These are phyloP conservation scores for Sporothrix protearum DNA, from an alignment of 2,329 filamentous ascomycete genomes.

Conservation along the genomic window DNA sequence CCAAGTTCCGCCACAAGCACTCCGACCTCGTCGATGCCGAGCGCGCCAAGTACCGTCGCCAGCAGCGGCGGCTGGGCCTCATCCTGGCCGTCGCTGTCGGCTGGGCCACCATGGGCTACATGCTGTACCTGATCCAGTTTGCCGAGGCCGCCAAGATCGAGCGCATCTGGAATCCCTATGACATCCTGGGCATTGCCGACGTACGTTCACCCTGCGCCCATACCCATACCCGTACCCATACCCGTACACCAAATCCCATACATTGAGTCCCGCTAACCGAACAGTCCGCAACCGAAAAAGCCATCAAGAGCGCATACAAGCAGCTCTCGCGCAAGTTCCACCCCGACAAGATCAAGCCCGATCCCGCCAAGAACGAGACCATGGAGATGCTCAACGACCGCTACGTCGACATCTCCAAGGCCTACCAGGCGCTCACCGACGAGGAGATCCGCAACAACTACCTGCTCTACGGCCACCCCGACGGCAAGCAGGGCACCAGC, in stretches of 20 bases:
- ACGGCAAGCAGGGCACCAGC: conserved; percentile 96
- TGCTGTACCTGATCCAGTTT: conserved; percentile 84
- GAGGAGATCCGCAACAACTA: conserved; percentile 97
- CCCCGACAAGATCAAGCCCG: conserved; percentile 86
- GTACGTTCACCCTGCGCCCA: conserved; percentile 40
- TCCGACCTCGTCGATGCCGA: conserved; percentile 77
- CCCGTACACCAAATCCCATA: no score
- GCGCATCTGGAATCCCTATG: conserved; percentile 95
- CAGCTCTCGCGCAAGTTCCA: conserved; percentile 81
- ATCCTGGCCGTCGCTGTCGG: conserved; percentile 70
- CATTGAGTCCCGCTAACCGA: not conserved
- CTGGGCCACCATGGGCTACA: conserved; percentile 80
- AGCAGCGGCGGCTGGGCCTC: conserved; percentile 84
- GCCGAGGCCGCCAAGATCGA: conserved; percentile 63
- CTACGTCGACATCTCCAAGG: conserved; percentile 95
- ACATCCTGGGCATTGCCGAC: conserved; percentile 82
- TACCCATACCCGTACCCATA: no score
- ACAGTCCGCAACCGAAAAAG: conserved; percentile 76
- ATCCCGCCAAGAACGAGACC: conserved; percentile 85
- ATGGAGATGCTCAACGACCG: conserved; percentile 75
- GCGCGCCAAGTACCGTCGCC: conserved; percentile 81
- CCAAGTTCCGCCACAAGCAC: conserved; percentile 77
- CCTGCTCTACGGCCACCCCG: conserved; percentile 90
- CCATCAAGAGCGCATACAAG: conserved; percentile 90
- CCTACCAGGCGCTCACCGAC: conserved; percentile 95